Evolutionary conservation across 495 filamentous ascomycete species (phyloP).

Genomic region (Hypoxylon rickii): DNA sequence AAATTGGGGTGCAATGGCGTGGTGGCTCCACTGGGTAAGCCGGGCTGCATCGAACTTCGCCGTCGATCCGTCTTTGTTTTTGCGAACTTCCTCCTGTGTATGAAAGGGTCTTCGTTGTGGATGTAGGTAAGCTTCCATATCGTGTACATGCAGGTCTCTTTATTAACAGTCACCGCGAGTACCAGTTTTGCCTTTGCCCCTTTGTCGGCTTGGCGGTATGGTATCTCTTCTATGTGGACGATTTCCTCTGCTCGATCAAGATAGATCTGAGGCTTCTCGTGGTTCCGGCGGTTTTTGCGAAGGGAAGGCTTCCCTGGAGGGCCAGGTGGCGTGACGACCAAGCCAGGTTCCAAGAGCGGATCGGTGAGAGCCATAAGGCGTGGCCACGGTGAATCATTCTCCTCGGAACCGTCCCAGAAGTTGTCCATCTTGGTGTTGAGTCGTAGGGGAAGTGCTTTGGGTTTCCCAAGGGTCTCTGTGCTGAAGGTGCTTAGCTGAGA

Average conservation of each 20-base stretch:
- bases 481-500: slow-evolving; percentile 57
- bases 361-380: slow-evolving; percentile 84
- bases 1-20: slow-evolving; percentile 68
- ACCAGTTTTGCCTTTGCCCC: slow-evolving; percentile 56
- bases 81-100: slow-evolving; percentile 51
- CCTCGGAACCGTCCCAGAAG: slow-evolving; percentile 52
- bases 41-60: slow-evolving; percentile 84
- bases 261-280: slow-evolving; percentile 36
- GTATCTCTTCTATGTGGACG: slow-evolving; percentile 64
- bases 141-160: slow-evolving; percentile 70
- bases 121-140: slow-evolving; percentile 78
- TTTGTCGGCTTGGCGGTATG: slow-evolving; percentile 7
- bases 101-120: slow-evolving; percentile 60
- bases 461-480: slow-evolving; percentile 55
- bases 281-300: slow-evolving; percentile 22
- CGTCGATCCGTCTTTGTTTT: slow-evolving; percentile 63
- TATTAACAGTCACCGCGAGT: slow-evolving; percentile 81
- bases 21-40: slow-evolving; percentile 73
- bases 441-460: slow-evolving; percentile 51
- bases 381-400: slow-evolving; percentile 66
- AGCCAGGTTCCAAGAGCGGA: slow-evolving; percentile 82
- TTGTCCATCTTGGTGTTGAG: slow-evolving; percentile 52
- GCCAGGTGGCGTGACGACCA: slow-evolving; percentile 66
- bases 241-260: slow-evolving; percentile 77
- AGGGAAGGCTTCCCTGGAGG: slow-evolving; percentile 38